Conservation (phyloP, 208 protist species). For the Polymyxa betae region DNA sequence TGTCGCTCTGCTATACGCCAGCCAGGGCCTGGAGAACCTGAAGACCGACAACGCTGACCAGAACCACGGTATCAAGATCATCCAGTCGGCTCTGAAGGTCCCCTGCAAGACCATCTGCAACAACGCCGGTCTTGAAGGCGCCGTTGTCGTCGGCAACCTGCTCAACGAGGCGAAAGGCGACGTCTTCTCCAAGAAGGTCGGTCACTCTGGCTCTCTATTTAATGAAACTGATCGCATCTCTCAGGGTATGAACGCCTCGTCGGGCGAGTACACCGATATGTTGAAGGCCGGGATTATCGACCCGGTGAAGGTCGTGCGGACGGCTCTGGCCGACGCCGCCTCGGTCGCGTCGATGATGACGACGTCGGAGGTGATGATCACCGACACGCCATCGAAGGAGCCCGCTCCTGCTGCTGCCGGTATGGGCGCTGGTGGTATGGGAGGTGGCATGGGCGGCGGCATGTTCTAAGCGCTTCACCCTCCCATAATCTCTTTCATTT, state of each 20-base stretch:
- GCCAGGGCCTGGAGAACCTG: constrained; percentile 81
- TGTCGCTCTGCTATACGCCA: constrained; percentile 89
- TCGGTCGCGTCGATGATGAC: constrained; percentile 96
- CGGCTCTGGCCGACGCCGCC: constrained; percentile 91
- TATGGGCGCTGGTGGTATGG: constrained; percentile 54
- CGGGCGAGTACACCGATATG: constrained; percentile 92
- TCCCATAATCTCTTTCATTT: too few relatives aligned
- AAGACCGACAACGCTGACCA: constrained; percentile 84
- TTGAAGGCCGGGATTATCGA: constrained; percentile 98
- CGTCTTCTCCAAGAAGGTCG: background rate
- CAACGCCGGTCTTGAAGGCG: constrained; percentile 96
- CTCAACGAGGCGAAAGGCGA: constrained; percentile 77
- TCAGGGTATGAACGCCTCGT: constrained; percentile 59
- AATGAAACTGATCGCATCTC: background rate
- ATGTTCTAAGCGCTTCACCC: constrained; percentile 61
- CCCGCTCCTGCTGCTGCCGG: constrained; percentile 55
- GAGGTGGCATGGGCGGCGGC: constrained; percentile 64
- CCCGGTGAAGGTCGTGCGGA: constrained; percentile 95
- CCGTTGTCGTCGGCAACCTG: constrained; percentile 95
- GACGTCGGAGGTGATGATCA: constrained; percentile 92
- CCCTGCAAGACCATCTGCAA: constrained; percentile 82
- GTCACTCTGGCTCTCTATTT: background rate
- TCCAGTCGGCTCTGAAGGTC: constrained; percentile 83
- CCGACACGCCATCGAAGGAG: constrained; percentile 73
- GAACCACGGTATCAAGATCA: constrained; percentile 91